A percentile compares a stretch with the other conserved stretches of the same genome.
These are phyloP conservation scores for Ambrosiella cleistominuta DNA, from an alignment of 2,329 filamentous ascomycete genomes.

Conservation along the genomic window DNA sequence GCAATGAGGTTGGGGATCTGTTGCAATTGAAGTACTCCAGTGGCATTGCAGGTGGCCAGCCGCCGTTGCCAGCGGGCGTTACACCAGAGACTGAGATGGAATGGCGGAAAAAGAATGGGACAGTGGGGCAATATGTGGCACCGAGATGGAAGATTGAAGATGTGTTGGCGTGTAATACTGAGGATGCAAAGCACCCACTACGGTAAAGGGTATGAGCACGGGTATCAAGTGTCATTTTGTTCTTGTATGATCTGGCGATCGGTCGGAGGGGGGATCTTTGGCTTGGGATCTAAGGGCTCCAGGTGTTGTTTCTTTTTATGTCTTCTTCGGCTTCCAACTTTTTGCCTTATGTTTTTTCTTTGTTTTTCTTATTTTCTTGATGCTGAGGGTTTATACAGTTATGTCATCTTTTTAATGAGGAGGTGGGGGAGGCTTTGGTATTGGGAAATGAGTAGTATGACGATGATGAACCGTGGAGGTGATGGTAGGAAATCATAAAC, in stretches of 20 bases:
- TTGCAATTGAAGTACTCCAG: constrained; percentile 96
- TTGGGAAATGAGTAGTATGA: too few relatives aligned
- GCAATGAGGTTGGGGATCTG: constrained; percentile 81
- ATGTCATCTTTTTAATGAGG: not conserved
- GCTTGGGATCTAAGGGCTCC: not conserved
- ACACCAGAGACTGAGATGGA: constrained; percentile 55
- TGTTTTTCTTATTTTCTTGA: not conserved
- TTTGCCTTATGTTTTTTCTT: not conserved
- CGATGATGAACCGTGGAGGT: not conserved
- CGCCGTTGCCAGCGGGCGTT: constrained; percentile 55
- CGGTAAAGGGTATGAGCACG: constrained; percentile 28
- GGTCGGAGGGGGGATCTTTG: not conserved
- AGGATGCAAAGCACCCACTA: constrained; percentile 57
- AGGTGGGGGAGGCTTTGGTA: not conserved
- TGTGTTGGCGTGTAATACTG: constrained; percentile 54
- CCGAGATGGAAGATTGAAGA: constrained; percentile 78
- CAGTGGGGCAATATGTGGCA: constrained; percentile 56
- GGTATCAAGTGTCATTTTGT: not conserved
- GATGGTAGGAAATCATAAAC: not conserved
- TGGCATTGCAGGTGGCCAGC: constrained; percentile 74
- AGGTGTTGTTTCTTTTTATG: not conserved
- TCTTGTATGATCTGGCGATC: not conserved
- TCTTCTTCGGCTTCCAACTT: constrained; percentile 2
- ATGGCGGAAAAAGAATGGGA: constrained; percentile 40
- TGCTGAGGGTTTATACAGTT: not conserved